Percentiles rank a stretch among this genome's conserved stretches.
Conservation (phyloP, 2,329 filamentous ascomycete species). For the Paracoccidioides lutzii region DNA sequence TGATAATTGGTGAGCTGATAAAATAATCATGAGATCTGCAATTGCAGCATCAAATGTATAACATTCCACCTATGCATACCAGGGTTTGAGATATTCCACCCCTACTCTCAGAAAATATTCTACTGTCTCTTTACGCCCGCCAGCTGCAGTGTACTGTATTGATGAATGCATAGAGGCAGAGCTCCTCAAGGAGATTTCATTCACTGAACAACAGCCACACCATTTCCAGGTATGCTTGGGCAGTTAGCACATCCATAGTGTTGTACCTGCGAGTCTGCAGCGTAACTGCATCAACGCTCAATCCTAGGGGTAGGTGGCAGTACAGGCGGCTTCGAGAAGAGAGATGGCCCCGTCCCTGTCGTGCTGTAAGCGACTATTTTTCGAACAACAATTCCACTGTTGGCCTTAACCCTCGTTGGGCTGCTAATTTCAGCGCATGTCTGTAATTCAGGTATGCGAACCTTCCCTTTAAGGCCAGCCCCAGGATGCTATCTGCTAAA, state of each 20-base stretch:
- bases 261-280: not conserved
- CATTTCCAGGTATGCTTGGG: not conserved
- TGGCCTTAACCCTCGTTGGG: not conserved
- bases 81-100: not conserved
- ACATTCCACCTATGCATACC: not conserved
- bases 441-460: not conserved
- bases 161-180: not conserved
- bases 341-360: not conserved
- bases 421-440: not conserved
- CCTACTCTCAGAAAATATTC: slow-evolving; percentile 2
- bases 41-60: not conserved
- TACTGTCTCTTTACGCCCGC: not conserved
- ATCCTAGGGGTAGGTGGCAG: not conserved
- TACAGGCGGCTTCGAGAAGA: not conserved
- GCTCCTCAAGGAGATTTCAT: not conserved
- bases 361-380: not conserved
- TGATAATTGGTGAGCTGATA: not conserved
- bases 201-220: not conserved
- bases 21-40: not conserved
- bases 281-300: not conserved
- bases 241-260: not conserved
- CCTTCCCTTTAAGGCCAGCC: not conserved
- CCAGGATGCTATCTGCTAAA: not conserved
- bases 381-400: not conserved
- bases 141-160: not conserved